Evolutionary conservation across 2,329 filamentous ascomycete species (phyloP).

Genomic region (Fusarium lateritium): DNA sequence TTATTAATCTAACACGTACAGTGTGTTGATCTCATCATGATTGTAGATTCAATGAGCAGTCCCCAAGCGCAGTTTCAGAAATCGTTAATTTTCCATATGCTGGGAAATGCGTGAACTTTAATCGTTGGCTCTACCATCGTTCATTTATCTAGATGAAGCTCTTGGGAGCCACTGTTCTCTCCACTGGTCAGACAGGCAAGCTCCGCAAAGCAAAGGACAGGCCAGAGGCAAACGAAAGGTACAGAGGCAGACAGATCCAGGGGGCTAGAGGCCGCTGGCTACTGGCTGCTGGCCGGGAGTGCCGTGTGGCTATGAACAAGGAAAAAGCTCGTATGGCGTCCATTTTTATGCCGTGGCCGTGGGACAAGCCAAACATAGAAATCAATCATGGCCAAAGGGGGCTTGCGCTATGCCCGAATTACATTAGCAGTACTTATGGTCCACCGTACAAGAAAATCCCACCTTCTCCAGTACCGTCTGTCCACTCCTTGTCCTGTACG

Average conservation of each 20-base stretch:
- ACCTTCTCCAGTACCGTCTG: constrained; percentile 10
- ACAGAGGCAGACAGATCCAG: constrained; percentile 20
- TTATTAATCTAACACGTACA: constrained; percentile 16
- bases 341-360: constrained; percentile 44
- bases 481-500: constrained; percentile 30
- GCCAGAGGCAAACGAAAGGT: constrained; percentile 1
- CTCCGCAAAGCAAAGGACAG: not conserved
- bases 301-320: constrained; percentile 47
- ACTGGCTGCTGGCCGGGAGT: constrained; percentile 29
- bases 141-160: not conserved
- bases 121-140: constrained; percentile 9
- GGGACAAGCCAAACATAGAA: constrained; percentile 50
- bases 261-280: constrained; percentile 3
- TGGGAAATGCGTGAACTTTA: constrained; percentile 3
- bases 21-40: constrained; percentile 34
- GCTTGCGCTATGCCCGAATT: constrained; percentile 33
- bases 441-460: constrained; percentile 35
- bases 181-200: constrained; percentile 11
- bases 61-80: constrained; percentile 40
- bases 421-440: constrained; percentile 21
- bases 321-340: constrained; percentile 45
- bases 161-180: not conserved
- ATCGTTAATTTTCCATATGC: constrained; percentile 21
- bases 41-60: constrained; percentile 25
- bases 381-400: constrained; percentile 36